phyloP scores from a whole-genome alignment of 176 grass and related monocot genomes.

The Eragrostis curvula region DNA sequence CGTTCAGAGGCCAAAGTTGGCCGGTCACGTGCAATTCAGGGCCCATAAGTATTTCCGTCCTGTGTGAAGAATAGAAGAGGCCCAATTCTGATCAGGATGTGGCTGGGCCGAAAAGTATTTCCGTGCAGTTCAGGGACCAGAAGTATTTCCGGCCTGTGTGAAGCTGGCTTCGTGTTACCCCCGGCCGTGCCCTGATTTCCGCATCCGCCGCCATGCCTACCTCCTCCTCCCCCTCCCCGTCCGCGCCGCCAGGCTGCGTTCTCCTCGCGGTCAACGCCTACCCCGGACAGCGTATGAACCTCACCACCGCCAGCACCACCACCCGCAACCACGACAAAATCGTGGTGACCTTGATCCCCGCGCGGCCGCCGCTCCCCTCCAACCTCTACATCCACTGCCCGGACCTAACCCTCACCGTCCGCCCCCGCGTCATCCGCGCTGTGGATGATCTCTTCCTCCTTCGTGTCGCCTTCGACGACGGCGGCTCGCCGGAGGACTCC shows the following conservation, averaged over 20 bases:
- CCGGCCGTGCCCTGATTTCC: too few species aligned
- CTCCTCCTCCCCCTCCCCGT: too few species aligned
- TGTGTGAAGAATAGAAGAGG: not conserved
- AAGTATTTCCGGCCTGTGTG: not conserved
- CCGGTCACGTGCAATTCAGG: not conserved
- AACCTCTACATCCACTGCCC: too few species aligned
- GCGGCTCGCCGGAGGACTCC: not conserved
- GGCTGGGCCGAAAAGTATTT: not conserved
- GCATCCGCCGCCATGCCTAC: too few species aligned
- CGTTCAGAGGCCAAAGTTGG: too few species aligned
- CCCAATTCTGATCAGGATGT: not conserved
- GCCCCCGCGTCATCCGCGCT: not conserved
- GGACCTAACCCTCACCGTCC: too few species aligned
- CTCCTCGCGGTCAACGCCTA: not conserved
- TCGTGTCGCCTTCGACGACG: not conserved
- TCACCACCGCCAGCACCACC: conserved; percentile 57
- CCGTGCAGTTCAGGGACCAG: too few species aligned
- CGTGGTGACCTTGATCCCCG: conserved; percentile 8
- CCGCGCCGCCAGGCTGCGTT: not conserved
- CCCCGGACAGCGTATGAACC: conserved; percentile 54
- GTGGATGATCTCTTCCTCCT: conserved; percentile 5
- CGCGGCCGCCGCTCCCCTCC: not conserved
- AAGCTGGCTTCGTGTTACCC: not conserved
- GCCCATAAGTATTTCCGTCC: too few species aligned
- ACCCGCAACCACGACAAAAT: not conserved